phyloP scores from a whole-genome alignment of 805 yeast genomes.

The Pichia cabralensis region DNA sequence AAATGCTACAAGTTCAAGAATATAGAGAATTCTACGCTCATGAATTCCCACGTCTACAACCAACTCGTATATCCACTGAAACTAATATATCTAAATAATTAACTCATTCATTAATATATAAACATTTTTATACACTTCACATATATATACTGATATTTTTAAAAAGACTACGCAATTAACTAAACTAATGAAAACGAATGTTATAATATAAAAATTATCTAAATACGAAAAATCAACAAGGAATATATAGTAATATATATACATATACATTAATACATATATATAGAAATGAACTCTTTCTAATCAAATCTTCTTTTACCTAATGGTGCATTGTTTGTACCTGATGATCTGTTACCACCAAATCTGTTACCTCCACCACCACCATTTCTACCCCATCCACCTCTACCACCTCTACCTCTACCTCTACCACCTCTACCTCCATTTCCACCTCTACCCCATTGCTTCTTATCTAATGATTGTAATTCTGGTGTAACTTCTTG shows the following conservation, averaged over 20 bases:
- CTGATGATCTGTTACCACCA: constrained; percentile 16
- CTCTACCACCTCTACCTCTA: constrained; percentile 36
- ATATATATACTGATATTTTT: no score
- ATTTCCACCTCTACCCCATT: constrained; percentile 43
- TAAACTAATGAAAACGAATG: no score
- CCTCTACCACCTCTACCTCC: constrained; percentile 50
- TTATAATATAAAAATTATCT: no score
- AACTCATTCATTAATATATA: no score
- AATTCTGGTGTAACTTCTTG: constrained; percentile 80
- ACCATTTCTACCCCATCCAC: constrained; percentile 28
- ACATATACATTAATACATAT: no score
- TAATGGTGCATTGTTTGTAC: constrained; percentile 41
- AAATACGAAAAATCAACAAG: no score
- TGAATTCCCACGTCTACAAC: constrained; percentile 8
- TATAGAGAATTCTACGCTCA: constrained; percentile 10
- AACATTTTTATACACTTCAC: no score
- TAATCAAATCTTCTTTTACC: constrained; percentile 28
- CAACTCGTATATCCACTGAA: no score
- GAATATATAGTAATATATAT: no score
- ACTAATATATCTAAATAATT: no score
- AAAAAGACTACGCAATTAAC: no score
- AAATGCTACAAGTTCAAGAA: constrained; percentile 11
- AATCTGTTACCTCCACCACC: constrained; percentile 24
- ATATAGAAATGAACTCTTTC: no score
- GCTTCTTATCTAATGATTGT: constrained; percentile 64